phyloP scores from a whole-genome alignment of 495 filamentous ascomycete genomes.

The Clavariopsis aquatica region DNA sequence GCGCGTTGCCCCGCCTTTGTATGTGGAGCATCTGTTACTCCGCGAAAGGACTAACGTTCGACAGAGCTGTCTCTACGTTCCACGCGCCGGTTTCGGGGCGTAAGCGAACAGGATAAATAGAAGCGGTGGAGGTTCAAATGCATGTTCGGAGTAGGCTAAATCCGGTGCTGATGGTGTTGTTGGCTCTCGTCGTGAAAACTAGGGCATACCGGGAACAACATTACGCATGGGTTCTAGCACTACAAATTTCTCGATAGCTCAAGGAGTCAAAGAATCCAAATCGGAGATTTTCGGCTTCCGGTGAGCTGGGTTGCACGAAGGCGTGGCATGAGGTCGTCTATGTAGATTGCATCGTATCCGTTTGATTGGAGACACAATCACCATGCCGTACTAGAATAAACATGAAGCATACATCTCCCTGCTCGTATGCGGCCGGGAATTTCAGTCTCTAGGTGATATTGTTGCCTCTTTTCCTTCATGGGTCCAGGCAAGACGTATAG shows the following conservation, averaged over 20 bases:
- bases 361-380: too few relatives aligned
- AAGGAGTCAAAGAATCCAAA: too few relatives aligned
- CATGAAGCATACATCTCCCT: too few relatives aligned
- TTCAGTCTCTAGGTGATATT: background rate
- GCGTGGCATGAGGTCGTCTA: too few relatives aligned
- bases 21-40: background rate
- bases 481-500: background rate
- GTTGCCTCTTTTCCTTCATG: background rate
- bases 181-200: background rate
- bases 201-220: background rate
- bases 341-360: too few relatives aligned
- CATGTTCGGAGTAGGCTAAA: conserved; percentile 5
- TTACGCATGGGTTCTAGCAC: too few relatives aligned
- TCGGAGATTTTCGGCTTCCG: too few relatives aligned
- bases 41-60: background rate
- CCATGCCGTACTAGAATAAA: too few relatives aligned
- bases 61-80: background rate
- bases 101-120: conserved; percentile 26
- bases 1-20: conserved; percentile 22
- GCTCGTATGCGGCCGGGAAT: too few relatives aligned
- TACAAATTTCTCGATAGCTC: too few relatives aligned
- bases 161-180: background rate
- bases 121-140: conserved; percentile 1
- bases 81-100: conserved; percentile 17
- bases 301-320: too few relatives aligned